phyloP scores from a whole-genome alignment of 1,284 basidiomycete species.

The Puccinia coronata region DNA sequence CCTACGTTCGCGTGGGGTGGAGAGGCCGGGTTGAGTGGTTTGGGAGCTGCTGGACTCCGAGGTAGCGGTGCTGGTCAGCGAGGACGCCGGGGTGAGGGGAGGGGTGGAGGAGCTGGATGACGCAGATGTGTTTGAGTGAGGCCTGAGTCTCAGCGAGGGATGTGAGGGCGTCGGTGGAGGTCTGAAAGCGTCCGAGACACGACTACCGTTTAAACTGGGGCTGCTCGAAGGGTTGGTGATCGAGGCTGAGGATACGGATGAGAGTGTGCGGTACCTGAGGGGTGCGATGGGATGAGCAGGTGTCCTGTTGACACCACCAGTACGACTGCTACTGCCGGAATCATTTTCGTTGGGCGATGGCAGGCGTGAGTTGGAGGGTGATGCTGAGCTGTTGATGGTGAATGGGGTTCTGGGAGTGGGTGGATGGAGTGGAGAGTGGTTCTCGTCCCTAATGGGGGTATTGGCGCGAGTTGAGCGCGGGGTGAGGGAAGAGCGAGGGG shows the following conservation, averaged over 20 bases:
- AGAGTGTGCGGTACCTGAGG: not conserved
- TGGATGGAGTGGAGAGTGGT: not conserved
- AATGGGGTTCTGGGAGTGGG: not conserved
- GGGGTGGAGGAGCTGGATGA: not conserved
- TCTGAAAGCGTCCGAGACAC: not conserved
- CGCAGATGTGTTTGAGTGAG: not conserved
- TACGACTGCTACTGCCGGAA: not conserved
- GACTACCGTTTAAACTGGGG: not conserved
- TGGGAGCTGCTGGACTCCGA: not conserved
- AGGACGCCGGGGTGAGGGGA: conserved; percentile 5
- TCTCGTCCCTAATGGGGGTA: conserved; percentile 1
- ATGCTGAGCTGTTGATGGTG: no score
- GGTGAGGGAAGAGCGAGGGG: not conserved
- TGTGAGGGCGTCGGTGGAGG: not conserved
- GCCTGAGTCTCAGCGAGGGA: not conserved
- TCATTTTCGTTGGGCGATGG: not conserved
- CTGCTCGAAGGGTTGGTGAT: not conserved
- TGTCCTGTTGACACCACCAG: no score
- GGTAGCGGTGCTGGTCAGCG: not conserved
- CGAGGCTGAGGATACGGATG: no score
- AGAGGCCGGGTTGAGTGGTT: not conserved
- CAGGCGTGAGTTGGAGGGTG: not conserved
- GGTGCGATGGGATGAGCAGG: conserved; percentile 3
- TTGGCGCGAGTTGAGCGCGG: not conserved
- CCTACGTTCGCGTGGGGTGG: conserved; percentile 6